A percentile compares a stretch with the other conserved stretches of the same genome.
phyloP scores from a whole-genome alignment of 1,139 yeast genomes.

The Scheffersomyces illinoinensis region DNA sequence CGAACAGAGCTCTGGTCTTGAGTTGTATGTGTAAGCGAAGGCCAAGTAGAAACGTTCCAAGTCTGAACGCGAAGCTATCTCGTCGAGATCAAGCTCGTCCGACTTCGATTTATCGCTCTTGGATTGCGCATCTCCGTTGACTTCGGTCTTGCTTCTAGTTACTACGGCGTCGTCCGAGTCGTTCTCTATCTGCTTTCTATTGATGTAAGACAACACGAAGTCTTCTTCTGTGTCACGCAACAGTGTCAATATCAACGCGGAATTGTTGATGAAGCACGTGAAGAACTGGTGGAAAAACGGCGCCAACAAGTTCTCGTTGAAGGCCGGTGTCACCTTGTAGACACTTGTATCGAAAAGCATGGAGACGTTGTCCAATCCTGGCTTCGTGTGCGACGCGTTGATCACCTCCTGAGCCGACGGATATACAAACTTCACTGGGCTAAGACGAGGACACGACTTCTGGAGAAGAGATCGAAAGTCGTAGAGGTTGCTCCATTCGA shows the following conservation, averaged over 20 bases:
- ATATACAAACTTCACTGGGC: conserved; percentile 39
- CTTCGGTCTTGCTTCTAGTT: background rate
- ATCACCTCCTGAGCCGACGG: conserved; percentile 28
- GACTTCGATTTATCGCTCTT: conserved; percentile 8
- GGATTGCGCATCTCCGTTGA: background rate
- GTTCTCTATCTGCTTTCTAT: conserved; percentile 29
- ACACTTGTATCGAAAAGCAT: conserved; percentile 21
- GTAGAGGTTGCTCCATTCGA: conserved; percentile 49
- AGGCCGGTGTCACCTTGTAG: conserved; percentile 22
- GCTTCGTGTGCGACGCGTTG: conserved; percentile 18
- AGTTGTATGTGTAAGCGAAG: conserved; percentile 66
- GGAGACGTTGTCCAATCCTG: conserved; percentile 25
- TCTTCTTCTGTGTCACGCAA: conserved; percentile 89
- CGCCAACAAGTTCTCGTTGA: conserved; percentile 34
- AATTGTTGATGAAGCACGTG: conserved; percentile 62
- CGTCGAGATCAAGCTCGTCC: conserved; percentile 44
- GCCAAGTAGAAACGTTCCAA: conserved; percentile 84
- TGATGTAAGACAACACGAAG: conserved; percentile 54
- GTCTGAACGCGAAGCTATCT: conserved; percentile 72
- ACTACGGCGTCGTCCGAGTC: conserved; percentile 1
- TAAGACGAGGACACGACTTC: conserved; percentile 58
- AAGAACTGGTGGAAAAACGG: conserved; percentile 56
- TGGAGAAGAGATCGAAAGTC: conserved; percentile 71
- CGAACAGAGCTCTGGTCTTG: conserved; percentile 58
- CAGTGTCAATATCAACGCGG: conserved; percentile 78